phyloP scores from a whole-genome alignment of 202 grass and related monocot species.

The Cymbopogon flexuosus region DNA sequence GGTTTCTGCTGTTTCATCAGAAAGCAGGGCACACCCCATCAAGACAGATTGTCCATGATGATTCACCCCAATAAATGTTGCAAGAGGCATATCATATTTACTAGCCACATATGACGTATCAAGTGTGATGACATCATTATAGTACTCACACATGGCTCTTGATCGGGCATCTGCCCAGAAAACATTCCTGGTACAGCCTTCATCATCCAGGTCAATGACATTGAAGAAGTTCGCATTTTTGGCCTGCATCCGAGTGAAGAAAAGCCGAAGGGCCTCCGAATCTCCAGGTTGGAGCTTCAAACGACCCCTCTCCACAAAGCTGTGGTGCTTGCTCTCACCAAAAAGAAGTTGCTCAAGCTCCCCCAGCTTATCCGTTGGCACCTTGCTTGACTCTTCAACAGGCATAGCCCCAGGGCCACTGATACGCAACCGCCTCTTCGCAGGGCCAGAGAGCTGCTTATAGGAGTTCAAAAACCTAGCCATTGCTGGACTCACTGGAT shows the following conservation, averaged over 20 bases:
- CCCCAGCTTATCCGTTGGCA: slow-evolving; percentile 66
- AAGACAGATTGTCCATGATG: slow-evolving; percentile 87
- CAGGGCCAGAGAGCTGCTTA: slow-evolving; percentile 70
- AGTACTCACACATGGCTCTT: slow-evolving; percentile 83
- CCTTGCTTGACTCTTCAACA: slow-evolving; percentile 57
- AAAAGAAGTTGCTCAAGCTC: slow-evolving; percentile 80
- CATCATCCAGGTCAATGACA: slow-evolving; percentile 78
- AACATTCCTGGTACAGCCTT: slow-evolving; percentile 65
- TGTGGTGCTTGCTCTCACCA: slow-evolving; percentile 63
- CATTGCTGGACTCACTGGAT: slow-evolving; percentile 94
- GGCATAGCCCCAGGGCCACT: slow-evolving; percentile 52
- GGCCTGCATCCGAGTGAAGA: slow-evolving; percentile 94
- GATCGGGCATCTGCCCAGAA: slow-evolving; percentile 93
- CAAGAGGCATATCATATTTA: slow-evolving; percentile 89
- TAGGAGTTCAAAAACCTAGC: slow-evolving; percentile 86
- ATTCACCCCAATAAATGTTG: slow-evolving; percentile 81
- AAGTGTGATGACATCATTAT: slow-evolving; percentile 68
- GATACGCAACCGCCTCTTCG: slow-evolving; percentile 55
- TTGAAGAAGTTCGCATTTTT: slow-evolving; percentile 94
- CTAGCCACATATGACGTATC: slow-evolving; percentile 70
- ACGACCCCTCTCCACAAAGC: slow-evolving; percentile 61
- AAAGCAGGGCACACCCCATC: slow-evolving; percentile 68
- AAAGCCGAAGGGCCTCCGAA: slow-evolving; percentile 78
- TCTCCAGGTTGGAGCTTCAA: slow-evolving; percentile 74
- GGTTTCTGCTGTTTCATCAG: slow-evolving; percentile 79